Percentiles rank a stretch among this genome's conserved stretches.
These are phyloP conservation scores for Penicillium ochrochloron DNA, from an alignment of 495 filamentous ascomycete species.

Conservation along the genomic window DNA sequence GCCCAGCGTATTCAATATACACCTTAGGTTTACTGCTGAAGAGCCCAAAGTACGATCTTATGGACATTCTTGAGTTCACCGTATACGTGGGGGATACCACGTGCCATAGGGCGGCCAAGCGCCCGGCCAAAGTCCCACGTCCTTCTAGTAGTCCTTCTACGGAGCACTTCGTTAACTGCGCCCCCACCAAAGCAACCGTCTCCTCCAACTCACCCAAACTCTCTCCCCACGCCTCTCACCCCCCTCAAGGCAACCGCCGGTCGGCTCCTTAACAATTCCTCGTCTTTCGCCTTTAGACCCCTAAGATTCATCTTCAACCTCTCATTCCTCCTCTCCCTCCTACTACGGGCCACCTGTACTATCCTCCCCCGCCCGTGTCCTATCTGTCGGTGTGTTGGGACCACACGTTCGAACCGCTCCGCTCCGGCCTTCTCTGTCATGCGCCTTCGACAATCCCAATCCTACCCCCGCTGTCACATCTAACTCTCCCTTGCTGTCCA, in stretches of 20 bases:
- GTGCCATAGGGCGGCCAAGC: conserved; percentile 26
- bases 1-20: no score
- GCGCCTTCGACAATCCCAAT: conserved; percentile 32
- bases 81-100: conserved; percentile 30
- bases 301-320: neutral
- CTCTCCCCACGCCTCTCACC: conserved; percentile 13
- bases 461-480: conserved; percentile 12
- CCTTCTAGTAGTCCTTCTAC: conserved; percentile 14
- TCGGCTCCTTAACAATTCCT: conserved; percentile 29
- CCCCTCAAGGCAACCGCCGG: conserved; percentile 37
- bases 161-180: conserved; percentile 15
- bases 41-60: no score
- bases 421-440: conserved; percentile 38
- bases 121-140: conserved; percentile 23
- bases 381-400: conserved; percentile 26
- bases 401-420: conserved; percentile 14
- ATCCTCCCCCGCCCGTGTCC: conserved; percentile 10
- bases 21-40: no score
- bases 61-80: no score
- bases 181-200: conserved; percentile 24
- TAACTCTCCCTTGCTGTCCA: conserved; percentile 9
- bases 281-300: neutral
- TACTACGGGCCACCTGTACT: neutral
- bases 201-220: conserved; percentile 16
- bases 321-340: neutral